Evolutionary conservation across 179 eudicot genomes (phyloP).

Genomic region (Corrigiola litoralis): DNA sequence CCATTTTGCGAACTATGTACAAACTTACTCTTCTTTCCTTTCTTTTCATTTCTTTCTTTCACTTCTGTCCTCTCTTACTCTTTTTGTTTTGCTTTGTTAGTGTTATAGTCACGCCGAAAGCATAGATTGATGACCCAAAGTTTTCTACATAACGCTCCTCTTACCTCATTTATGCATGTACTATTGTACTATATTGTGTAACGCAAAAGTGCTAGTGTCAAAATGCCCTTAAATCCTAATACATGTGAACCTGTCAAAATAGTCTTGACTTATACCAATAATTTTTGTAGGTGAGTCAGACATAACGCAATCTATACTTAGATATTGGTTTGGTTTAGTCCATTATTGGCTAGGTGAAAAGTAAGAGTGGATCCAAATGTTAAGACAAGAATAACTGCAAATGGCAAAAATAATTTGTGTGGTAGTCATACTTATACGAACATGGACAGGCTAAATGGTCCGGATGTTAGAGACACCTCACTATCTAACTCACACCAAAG

Average conservation of each 20-base stretch:
- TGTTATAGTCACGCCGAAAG: slow-evolving; percentile 20
- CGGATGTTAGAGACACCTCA: slow-evolving; percentile 4
- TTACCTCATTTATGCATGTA: slow-evolving; percentile 8
- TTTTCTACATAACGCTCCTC: slow-evolving; percentile 10
- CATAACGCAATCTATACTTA: no score
- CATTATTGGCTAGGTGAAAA: no score
- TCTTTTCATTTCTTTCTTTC: slow-evolving; percentile 28
- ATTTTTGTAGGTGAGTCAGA: no score
- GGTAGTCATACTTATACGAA: neutral
- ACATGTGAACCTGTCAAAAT: neutral
- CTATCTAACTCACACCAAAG: slow-evolving; percentile 11
- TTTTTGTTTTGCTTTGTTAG: slow-evolving; percentile 10
- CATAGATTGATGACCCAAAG: neutral
- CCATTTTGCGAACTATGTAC: slow-evolving; percentile 30
- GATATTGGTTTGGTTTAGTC: no score
- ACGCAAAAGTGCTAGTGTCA: neutral
- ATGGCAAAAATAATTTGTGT: neutral
- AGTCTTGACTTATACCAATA: neutral
- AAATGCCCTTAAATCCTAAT: neutral
- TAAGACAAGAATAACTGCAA: neutral
- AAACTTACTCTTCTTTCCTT: neutral
- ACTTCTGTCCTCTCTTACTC: slow-evolving; percentile 14
- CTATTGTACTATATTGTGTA: neutral
- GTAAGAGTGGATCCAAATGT: neutral
- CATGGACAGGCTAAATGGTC: slow-evolving; percentile 12